These are phyloP conservation scores for Scenedesmus sp. DNA, from an alignment of 163 green algal species.

Conservation along the genomic window DNA sequence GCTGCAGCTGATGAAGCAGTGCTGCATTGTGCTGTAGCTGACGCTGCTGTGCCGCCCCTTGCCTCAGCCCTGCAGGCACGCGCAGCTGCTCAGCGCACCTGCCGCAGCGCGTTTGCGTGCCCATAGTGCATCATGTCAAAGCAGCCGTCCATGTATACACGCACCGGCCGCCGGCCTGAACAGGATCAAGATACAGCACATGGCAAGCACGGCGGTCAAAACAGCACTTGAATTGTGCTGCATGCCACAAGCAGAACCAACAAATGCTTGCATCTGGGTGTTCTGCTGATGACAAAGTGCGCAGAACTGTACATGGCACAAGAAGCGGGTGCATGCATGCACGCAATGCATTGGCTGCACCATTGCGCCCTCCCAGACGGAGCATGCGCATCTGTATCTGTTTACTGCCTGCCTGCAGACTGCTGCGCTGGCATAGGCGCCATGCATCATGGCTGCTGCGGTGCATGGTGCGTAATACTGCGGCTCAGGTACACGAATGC, in stretches of 20 bases:
- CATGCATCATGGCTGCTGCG: no score
- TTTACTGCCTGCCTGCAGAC: neutral
- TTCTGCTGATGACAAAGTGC: no score
- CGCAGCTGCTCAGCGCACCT: slow-evolving; percentile 66
- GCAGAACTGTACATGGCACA: no score
- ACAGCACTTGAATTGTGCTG: neutral
- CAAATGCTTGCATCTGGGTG: no score
- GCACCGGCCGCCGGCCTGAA: slow-evolving; percentile 80
- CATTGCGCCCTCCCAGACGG: no score
- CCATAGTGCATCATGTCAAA: slow-evolving; percentile 99
- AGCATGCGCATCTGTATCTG: no score
- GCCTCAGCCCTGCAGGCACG: neutral
- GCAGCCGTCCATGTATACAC: slow-evolving; percentile 99
- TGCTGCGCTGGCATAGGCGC: neutral
- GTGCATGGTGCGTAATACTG: no score
- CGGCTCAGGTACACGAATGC: no score
- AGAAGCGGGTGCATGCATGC: no score
- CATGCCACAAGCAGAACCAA: no score
- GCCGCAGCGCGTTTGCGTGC: slow-evolving; percentile 97
- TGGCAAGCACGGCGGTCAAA: neutral
- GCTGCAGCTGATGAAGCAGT: neutral
- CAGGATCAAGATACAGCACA: slow-evolving; percentile 1
- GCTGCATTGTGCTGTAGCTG: neutral
- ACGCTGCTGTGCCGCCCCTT: neutral
- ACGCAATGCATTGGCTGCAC: no score